Conservation (phyloP, 371 early-diverging fungal species). For the Lichtheimia ramosa region DNA sequence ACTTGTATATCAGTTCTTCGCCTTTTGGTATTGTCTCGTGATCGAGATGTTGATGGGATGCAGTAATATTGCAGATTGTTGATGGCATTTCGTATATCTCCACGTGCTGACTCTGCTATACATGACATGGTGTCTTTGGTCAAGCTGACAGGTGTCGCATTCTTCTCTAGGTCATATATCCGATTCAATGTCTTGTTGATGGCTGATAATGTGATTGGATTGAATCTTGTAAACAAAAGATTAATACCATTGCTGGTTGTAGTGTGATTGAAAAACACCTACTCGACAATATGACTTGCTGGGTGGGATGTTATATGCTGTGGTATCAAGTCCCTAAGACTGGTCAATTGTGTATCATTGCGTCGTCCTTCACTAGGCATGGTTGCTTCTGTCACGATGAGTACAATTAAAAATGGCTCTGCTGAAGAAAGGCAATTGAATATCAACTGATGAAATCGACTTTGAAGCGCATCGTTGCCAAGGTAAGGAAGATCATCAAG, state of each 20-base stretch:
- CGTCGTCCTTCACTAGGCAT: neutral
- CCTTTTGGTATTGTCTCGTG: slow-evolving; percentile 8
- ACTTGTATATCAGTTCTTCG: neutral
- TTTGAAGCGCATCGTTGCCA: slow-evolving; percentile 8
- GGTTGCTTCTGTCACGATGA: slow-evolving; percentile 24
- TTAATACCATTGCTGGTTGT: too few relatives aligned
- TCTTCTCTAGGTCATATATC: slow-evolving; percentile 14
- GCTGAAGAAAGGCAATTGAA: neutral
- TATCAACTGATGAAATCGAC: slow-evolving; percentile 24
- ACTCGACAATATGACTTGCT: slow-evolving; percentile 13
- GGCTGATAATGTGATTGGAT: slow-evolving; percentile 16
- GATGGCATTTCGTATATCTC: slow-evolving; percentile 45
- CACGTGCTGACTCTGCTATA: slow-evolving; percentile 25
- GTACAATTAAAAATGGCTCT: slow-evolving; percentile 22
- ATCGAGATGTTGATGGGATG: slow-evolving; percentile 3
- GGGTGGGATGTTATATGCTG: slow-evolving; percentile 1
- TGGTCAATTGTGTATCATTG: slow-evolving; percentile 5
- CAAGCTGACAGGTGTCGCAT: neutral
- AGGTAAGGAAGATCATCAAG: slow-evolving; percentile 48
- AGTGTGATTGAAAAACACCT: neutral
- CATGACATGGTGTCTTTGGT: slow-evolving; percentile 8
- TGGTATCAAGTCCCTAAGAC: slow-evolving; percentile 16
- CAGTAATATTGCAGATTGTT: slow-evolving; percentile 37
- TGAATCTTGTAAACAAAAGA: slow-evolving; percentile 16
- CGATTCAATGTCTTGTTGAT: slow-evolving; percentile 15